A percentile compares a stretch with the other conserved stretches of the same genome.
phyloP scores from a whole-genome alignment of 2,329 filamentous ascomycete genomes.

The Aspergillus thermomutatus region DNA sequence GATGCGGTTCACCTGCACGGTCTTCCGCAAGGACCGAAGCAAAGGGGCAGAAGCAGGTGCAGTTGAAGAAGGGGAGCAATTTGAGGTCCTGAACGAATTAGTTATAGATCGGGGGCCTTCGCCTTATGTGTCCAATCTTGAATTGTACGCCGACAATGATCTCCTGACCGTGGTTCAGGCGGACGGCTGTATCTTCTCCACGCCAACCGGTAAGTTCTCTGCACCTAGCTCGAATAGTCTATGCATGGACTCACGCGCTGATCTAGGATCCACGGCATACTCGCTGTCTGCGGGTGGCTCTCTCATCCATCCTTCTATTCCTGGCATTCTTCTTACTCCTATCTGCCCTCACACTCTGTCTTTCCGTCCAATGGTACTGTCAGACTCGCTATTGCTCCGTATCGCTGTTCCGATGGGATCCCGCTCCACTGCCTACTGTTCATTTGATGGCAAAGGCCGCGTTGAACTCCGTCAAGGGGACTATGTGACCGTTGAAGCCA shows the following conservation, averaged over 20 bases:
- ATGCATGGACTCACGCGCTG: constrained; percentile 4
- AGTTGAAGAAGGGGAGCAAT: constrained; percentile 89
- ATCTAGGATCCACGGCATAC: constrained; percentile 76
- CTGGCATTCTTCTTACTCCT: constrained; percentile 91
- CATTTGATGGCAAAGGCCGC: constrained; percentile 95
- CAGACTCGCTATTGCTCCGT: constrained; percentile 87
- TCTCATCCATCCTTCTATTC: constrained; percentile 93
- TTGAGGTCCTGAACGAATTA: constrained; percentile 96
- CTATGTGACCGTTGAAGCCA: constrained; percentile 92
- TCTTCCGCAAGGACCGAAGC: constrained; percentile 67
- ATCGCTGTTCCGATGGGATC: constrained; percentile 81
- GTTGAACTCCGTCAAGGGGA: constrained; percentile 91
- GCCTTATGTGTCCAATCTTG: constrained; percentile 93
- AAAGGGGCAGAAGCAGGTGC: constrained; percentile 50
- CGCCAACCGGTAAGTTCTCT: constrained; percentile 67
- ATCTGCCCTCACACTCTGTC: constrained; percentile 97
- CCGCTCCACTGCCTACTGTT: constrained; percentile 90
- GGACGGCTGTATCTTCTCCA: constrained; percentile 96
- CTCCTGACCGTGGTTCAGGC: constrained; percentile 93
- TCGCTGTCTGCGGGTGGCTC: constrained; percentile 93
- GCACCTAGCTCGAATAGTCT: neutral
- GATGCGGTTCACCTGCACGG: constrained; percentile 98
- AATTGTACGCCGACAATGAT: constrained; percentile 93
- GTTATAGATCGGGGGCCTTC: constrained; percentile 97
- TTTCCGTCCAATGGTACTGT: constrained; percentile 96